Percentiles rank a stretch among this genome's conserved stretches.
These are phyloP conservation scores for Stenocarpella maydis DNA, from an alignment of 2,329 filamentous ascomycete species.

Conservation along the genomic window DNA sequence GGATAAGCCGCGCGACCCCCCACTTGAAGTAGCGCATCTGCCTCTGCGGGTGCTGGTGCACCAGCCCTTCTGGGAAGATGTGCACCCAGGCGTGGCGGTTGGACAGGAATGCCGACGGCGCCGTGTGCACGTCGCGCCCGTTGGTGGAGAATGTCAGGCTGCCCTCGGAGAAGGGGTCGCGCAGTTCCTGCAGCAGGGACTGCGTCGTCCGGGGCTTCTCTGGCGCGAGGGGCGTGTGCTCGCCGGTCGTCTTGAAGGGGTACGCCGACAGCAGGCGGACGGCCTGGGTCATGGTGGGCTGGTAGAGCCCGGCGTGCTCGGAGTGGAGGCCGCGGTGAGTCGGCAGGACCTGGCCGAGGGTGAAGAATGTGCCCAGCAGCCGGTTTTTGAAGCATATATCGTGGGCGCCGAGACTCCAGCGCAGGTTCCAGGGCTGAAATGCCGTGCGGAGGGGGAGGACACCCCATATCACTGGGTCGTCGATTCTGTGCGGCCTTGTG, in stretches of 20 bases:
- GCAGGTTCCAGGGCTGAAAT: constrained; percentile 76
- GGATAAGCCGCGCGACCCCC: constrained; percentile 89
- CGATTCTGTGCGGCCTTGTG: constrained; percentile 68
- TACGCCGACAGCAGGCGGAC: constrained; percentile 79
- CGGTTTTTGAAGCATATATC: constrained; percentile 94
- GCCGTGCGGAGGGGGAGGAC: constrained; percentile 79
- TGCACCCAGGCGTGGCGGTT: constrained; percentile 88
- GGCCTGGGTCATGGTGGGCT: constrained; percentile 86
- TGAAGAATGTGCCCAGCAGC: constrained; percentile 82
- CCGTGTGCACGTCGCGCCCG: constrained; percentile 69
- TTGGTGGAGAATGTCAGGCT: constrained; percentile 69
- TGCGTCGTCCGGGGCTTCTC: constrained; percentile 32
- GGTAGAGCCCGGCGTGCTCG: constrained; percentile 82
- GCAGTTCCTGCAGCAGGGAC: constrained; percentile 42
- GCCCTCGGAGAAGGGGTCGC: constrained; percentile 59
- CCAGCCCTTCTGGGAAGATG: constrained; percentile 93
- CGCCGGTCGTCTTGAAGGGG: constrained; percentile 50
- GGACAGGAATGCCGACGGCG: constrained; percentile 74
- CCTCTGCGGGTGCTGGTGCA: constrained; percentile 83
- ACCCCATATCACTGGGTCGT: constrained; percentile 96
- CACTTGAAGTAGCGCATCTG: constrained; percentile 98
- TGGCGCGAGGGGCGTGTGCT: constrained; percentile 30
- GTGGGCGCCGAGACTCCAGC: constrained; percentile 91
- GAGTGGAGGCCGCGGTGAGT: constrained; percentile 86
- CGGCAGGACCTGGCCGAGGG: constrained; percentile 86